These are phyloP conservation scores for Arxiozyma bovina DNA, from an alignment of 1,139 yeast species.

Conservation along the genomic window DNA sequence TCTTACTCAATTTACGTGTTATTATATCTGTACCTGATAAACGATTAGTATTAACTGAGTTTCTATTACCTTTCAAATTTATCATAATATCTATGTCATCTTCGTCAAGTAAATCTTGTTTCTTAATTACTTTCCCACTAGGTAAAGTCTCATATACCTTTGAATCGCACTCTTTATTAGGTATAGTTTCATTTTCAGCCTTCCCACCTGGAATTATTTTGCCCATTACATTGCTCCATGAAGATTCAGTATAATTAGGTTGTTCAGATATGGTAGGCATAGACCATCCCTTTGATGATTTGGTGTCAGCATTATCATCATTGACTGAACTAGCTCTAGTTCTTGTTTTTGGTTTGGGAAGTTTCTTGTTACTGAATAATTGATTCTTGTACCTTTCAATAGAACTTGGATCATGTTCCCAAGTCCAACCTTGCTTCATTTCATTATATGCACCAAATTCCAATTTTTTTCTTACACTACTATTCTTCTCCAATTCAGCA, in stretches of 20 bases:
- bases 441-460: constrained; percentile 69
- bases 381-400: constrained; percentile 22
- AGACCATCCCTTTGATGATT: constrained; percentile 36
- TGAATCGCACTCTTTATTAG: constrained; percentile 11
- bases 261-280: neutral
- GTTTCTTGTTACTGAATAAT: constrained; percentile 8
- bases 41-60: neutral
- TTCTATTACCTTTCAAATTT: constrained; percentile 2
- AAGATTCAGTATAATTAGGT: neutral
- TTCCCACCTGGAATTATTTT: neutral
- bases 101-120: constrained; percentile 23
- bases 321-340: constrained; percentile 17
- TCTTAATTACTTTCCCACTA: constrained; percentile 54
- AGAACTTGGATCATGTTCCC: constrained; percentile 35
- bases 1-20: constrained; percentile 25
- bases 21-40: constrained; percentile 4
- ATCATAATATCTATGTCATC: constrained; percentile 9
- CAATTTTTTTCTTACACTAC: constrained; percentile 55
- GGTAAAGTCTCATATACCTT: constrained; percentile 50
- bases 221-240: neutral
- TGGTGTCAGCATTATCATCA: constrained; percentile 34
- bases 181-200: neutral
- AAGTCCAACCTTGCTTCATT: constrained; percentile 74
- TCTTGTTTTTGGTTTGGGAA: constrained; percentile 5
- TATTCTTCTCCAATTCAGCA: constrained; percentile 65